A percentile compares a stretch with the other conserved stretches of the same genome.
These are phyloP conservation scores for Strobilomyces confusus DNA, from an alignment of 768 basidiomycete genomes.

Conservation along the genomic window DNA sequence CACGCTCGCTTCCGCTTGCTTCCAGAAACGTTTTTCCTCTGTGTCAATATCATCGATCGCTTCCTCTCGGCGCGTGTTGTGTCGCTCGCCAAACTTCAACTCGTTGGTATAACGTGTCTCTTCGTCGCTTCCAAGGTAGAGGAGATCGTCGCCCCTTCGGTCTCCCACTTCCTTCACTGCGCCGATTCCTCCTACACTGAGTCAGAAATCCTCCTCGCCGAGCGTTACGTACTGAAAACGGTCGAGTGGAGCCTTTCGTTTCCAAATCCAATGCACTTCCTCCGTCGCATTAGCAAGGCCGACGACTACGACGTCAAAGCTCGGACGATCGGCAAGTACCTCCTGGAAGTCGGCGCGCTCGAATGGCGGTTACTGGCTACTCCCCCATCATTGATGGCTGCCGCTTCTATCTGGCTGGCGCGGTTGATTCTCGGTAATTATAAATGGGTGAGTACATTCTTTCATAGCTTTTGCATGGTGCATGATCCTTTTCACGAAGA, in stretches of 20 bases:
- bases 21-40: conserved; percentile 89
- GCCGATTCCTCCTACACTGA: conserved; percentile 74
- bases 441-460: conserved; percentile 68
- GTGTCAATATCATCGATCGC: conserved; percentile 80
- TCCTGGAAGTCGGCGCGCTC: conserved; percentile 80
- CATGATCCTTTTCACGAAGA: conserved; percentile 41
- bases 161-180: conserved; percentile 74
- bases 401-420: conserved; percentile 84
- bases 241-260: conserved; percentile 83
- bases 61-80: conserved; percentile 44
- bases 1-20: conserved; percentile 82
- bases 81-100: conserved; percentile 84
- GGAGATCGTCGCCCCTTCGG: conserved; percentile 85
- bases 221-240: conserved; percentile 82
- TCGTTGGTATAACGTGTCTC: conserved; percentile 85
- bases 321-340: conserved; percentile 85
- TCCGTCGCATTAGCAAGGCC: conserved; percentile 88
- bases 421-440: conserved; percentile 72
- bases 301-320: conserved; percentile 86
- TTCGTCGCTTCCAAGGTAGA: conserved; percentile 91
- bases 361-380: conserved; percentile 75
- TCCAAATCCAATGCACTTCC: conserved; percentile 86
- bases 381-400: conserved; percentile 76
- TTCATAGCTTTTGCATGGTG: neutral
- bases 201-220: conserved; percentile 83